These are phyloP conservation scores for Penicilliopsis zonata DNA, from an alignment of 495 filamentous ascomycete species.

Conservation along the genomic window DNA sequence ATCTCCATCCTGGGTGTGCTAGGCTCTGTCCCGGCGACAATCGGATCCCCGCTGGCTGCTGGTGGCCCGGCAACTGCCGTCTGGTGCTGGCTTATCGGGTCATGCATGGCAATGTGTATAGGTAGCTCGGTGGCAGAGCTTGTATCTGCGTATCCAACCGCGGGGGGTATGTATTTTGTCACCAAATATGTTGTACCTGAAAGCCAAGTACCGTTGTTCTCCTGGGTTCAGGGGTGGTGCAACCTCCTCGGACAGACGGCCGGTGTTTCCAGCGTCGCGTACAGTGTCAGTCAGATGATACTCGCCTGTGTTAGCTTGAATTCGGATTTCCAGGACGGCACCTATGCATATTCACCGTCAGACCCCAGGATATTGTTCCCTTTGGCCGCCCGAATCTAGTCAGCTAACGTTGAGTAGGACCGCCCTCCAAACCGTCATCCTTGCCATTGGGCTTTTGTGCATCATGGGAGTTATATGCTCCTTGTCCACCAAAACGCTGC, in stretches of 20 bases:
- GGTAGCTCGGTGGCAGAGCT: slow-evolving; percentile 52
- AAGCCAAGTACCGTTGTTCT: slow-evolving; percentile 43
- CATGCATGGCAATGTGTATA: slow-evolving; percentile 55
- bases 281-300: slow-evolving; percentile 47
- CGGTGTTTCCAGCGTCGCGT: slow-evolving; percentile 44
- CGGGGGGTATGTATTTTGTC: slow-evolving; percentile 54
- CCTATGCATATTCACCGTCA: slow-evolving; percentile 38
- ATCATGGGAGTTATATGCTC: slow-evolving; percentile 53
- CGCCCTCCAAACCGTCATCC: slow-evolving; percentile 48
- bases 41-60: slow-evolving; percentile 45
- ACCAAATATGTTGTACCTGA: slow-evolving; percentile 47
- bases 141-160: slow-evolving; percentile 52
- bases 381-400: not conserved
- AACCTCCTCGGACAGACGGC: slow-evolving; percentile 50
- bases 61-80: slow-evolving; percentile 62
- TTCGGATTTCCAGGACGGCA: slow-evolving; percentile 30
- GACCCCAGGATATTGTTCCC: not conserved
- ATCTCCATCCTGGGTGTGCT: slow-evolving; percentile 62
- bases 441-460: slow-evolving; percentile 45
- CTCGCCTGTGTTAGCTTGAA: slow-evolving; percentile 46
- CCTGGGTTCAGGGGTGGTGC: slow-evolving; percentile 52
- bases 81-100: slow-evolving; percentile 63
- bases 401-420: slow-evolving; percentile 29
- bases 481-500: slow-evolving; percentile 49
- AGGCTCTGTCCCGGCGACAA: slow-evolving; percentile 59